Conservation (phyloP, 2,329 filamentous ascomycete genomes). For the Alternaria angustiovoidea region DNA sequence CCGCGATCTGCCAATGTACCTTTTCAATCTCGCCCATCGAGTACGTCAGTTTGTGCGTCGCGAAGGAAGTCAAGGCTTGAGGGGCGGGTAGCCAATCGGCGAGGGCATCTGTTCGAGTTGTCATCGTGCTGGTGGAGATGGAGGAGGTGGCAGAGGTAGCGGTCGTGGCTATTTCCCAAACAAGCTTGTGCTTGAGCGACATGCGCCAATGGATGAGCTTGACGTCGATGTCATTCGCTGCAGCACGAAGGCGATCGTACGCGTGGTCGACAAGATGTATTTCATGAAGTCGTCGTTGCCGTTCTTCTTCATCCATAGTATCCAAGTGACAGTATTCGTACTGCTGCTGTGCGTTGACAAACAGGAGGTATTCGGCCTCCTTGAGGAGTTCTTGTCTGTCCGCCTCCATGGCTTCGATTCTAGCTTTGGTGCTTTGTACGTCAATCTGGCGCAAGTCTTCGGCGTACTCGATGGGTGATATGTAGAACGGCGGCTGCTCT, state of each 20-base stretch:
- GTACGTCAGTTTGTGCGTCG: conserved; percentile 23
- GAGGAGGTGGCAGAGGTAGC: too few species aligned
- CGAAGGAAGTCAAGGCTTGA: conserved; percentile 2
- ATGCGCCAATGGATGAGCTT: conserved; percentile 25
- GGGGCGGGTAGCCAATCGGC: conserved; percentile 25
- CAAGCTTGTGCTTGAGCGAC: conserved; percentile 30
- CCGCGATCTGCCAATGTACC: conserved; percentile 21
- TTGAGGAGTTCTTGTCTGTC: conserved; percentile 24
- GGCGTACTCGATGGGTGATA: conserved; percentile 30
- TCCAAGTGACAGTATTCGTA: conserved; percentile 31
- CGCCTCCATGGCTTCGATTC: conserved; percentile 23
- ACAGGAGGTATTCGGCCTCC: conserved; percentile 33
- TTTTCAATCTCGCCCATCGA: conserved; percentile 31
- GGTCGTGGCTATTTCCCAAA: conserved; percentile 15
- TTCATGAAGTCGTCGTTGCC: conserved; percentile 24
- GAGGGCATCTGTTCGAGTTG: background rate
- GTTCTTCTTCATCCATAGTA: conserved; percentile 24
- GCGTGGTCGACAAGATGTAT: conserved; percentile 31
- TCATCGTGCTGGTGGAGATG: background rate
- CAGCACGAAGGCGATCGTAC: conserved; percentile 26
- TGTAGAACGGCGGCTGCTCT: conserved; percentile 28
- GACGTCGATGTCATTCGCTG: conserved; percentile 27
- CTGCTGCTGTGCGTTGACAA: conserved; percentile 27
- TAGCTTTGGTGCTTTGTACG: conserved; percentile 13
- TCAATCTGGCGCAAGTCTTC: conserved; percentile 27